A percentile compares a stretch with the other conserved stretches of the same genome.
phyloP scores from a whole-genome alignment of 257 asterid species.

The Thymus quinquecostatus region DNA sequence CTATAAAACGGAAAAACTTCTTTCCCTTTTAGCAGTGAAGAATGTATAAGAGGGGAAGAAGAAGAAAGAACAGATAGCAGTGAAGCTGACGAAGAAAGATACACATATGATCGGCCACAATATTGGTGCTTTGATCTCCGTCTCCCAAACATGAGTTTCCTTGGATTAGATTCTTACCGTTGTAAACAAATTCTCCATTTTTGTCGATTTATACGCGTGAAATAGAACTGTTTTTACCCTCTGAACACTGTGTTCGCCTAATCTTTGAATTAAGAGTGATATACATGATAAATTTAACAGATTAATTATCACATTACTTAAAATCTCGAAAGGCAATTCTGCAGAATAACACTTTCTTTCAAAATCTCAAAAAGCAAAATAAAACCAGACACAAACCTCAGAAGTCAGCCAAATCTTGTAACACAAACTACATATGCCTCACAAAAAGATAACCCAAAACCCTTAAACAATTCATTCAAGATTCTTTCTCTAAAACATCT shows the following conservation, averaged over 20 bases:
- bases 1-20: not conserved
- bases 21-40: conserved; percentile 9
- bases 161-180: not conserved
- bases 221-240: not conserved
- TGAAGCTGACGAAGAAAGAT: conserved; percentile 8
- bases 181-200: conserved; percentile 14
- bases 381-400: conserved; percentile 40
- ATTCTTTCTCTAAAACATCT: conserved; percentile 43
- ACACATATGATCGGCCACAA: not conserved
- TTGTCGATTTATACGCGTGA: not conserved
- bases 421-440: conserved; percentile 37
- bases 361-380: conserved; percentile 41
- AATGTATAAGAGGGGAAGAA: not conserved
- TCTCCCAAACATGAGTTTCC: conserved; percentile 13
- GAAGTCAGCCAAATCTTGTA: conserved; percentile 46
- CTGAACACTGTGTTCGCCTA: not conserved
- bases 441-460: conserved; percentile 29
- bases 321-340: conserved; percentile 27
- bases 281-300: not conserved
- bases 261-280: conserved; percentile 15
- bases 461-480: conserved; percentile 43
- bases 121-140: not conserved
- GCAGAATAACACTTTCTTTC: conserved; percentile 31
- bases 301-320: not conserved
- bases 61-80: conserved; percentile 10